A percentile compares a stretch with the other conserved stretches of the same genome.
phyloP scores from a whole-genome alignment of 768 basidiomycete species.

The Leccinum boreale region DNA sequence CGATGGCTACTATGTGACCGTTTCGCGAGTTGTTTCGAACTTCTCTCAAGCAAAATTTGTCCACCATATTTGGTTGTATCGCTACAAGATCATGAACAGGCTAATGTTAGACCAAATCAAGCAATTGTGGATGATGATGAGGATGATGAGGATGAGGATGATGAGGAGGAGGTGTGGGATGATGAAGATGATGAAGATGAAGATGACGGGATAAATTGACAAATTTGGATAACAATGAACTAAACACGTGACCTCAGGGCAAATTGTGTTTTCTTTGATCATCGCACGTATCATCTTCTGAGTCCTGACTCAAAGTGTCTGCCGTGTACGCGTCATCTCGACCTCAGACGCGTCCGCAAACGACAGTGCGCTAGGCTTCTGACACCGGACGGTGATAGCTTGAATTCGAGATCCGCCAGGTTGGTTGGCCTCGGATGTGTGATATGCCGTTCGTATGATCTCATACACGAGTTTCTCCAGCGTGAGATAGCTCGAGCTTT shows the following conservation, averaged over 20 bases:
- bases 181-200: neutral
- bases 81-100: no score
- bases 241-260: no score
- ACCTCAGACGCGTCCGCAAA: slow-evolving; percentile 65
- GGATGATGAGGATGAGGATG: neutral
- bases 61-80: no score
- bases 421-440: slow-evolving; percentile 43
- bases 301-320: neutral
- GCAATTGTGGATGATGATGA: neutral
- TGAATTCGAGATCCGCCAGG: slow-evolving; percentile 26
- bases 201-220: neutral
- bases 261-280: neutral
- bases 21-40: no score
- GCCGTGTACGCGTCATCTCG: slow-evolving; percentile 45
- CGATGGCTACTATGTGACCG: no score
- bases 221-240: neutral
- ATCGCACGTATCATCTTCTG: neutral
- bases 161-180: neutral
- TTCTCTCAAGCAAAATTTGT: no score
- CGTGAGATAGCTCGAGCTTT: slow-evolving; percentile 15
- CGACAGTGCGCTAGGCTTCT: slow-evolving; percentile 70
- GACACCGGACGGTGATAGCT: slow-evolving; percentile 49
- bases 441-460: slow-evolving; percentile 47
- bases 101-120: no score
- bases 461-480: slow-evolving; percentile 36